Percentiles rank a stretch among this genome's conserved stretches.
These are phyloP conservation scores for Picea glauca DNA, from an alignment of 75 land plant genomes.

Conservation along the genomic window DNA sequence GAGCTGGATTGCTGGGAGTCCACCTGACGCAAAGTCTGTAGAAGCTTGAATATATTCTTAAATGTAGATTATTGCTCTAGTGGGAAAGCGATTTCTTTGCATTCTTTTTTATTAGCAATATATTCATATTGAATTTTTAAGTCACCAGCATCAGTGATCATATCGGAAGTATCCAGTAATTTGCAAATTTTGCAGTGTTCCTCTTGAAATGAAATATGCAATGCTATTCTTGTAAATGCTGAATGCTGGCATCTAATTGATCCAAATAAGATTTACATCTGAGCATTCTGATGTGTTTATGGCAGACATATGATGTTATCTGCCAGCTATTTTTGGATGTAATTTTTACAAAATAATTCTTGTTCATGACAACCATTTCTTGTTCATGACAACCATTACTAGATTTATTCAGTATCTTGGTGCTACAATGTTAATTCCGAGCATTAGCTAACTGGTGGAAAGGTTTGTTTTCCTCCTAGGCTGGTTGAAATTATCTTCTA, in stretches of 20 bases:
- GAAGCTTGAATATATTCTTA: conserved; percentile 13
- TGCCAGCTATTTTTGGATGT: not conserved
- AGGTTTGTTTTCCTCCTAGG: not conserved
- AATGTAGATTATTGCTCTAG: conserved; percentile 1
- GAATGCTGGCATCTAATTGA: not conserved
- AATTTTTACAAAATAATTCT: not conserved
- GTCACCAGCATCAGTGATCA: not conserved
- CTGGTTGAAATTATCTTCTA: conserved; percentile 2
- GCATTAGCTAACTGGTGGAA: not conserved
- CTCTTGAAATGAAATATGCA: not conserved
- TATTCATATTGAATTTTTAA: not conserved
- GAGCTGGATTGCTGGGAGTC: conserved; percentile 94
- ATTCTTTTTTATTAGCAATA: not conserved
- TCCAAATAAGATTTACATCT: not conserved
- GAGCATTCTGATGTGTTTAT: not conserved
- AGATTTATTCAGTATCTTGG: conserved; percentile 1
- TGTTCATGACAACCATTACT: not conserved
- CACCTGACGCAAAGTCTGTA: conserved; percentile 37
- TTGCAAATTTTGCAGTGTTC: not conserved
- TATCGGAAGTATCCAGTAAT: not conserved
- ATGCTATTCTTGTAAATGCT: conserved; percentile 1
- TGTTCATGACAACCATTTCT: not conserved
- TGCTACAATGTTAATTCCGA: not conserved
- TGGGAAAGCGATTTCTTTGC: not conserved
- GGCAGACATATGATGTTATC: not conserved